A percentile compares a stretch with the other conserved stretches of the same genome.
Conservation (phyloP, 805 yeast species). For the Yarrowia sp. region DNA sequence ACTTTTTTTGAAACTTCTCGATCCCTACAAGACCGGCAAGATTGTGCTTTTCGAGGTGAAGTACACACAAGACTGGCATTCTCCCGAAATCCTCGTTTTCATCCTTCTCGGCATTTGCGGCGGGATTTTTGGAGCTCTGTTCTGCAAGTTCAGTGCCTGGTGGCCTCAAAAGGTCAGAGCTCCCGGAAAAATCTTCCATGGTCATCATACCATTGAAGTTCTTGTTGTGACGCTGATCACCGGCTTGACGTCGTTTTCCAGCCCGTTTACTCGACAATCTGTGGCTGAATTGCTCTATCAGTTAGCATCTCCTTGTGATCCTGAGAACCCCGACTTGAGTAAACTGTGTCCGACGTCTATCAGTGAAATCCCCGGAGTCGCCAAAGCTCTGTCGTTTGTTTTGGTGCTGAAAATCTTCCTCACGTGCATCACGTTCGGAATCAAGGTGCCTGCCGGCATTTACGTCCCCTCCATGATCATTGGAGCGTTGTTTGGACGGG, state of each 20-base stretch:
- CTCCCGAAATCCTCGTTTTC: constrained; percentile 48
- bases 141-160: constrained; percentile 46
- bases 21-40: constrained; percentile 61
- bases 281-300: constrained; percentile 50
- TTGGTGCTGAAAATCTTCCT: constrained; percentile 46
- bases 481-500: constrained; percentile 59
- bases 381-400: constrained; percentile 43
- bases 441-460: constrained; percentile 59
- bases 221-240: constrained; percentile 47
- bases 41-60: constrained; percentile 54
- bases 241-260: constrained; percentile 48
- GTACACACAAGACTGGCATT: constrained; percentile 53
- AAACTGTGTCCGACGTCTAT: constrained; percentile 37
- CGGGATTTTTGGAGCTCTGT: constrained; percentile 53
- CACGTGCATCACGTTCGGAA: constrained; percentile 55
- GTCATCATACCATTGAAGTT: constrained; percentile 47
- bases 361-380: constrained; percentile 38
- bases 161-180: constrained; percentile 38
- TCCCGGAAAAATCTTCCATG: constrained; percentile 41
- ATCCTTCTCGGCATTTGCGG: constrained; percentile 52
- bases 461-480: constrained; percentile 64
- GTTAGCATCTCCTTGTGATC: constrained; percentile 50
- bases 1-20: constrained; percentile 50
- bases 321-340: constrained; percentile 27
- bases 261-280: constrained; percentile 50